Conservation (phyloP, 345 rosid genomes). For the Boechera divaricarpa region DNA sequence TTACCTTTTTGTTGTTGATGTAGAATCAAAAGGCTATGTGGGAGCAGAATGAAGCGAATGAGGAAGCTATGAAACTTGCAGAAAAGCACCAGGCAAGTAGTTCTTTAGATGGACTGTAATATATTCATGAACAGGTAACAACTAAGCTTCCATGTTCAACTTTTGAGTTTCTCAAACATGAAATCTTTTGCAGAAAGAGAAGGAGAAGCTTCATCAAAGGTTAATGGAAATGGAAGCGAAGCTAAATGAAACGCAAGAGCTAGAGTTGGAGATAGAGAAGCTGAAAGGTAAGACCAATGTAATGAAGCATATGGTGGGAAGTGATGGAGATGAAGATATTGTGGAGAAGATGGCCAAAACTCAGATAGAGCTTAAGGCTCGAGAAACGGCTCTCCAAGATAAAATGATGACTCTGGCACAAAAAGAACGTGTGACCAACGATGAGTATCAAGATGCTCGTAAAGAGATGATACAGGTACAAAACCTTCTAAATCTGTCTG, state of each 20-base stretch:
- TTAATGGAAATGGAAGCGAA: conserved; percentile 54
- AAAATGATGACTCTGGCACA: conserved; percentile 53
- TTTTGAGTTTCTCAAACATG: conserved; percentile 24
- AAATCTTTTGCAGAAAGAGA: conserved; percentile 56
- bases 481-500: neutral
- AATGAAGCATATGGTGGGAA: conserved; percentile 61
- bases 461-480: conserved; percentile 69
- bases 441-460: conserved; percentile 71
- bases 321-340: conserved; percentile 50
- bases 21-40: conserved; percentile 63
- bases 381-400: conserved; percentile 54
- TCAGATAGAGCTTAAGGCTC: conserved; percentile 52
- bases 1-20: conserved; percentile 24
- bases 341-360: conserved; percentile 51
- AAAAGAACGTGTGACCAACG: conserved; percentile 58
- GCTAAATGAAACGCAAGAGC: conserved; percentile 66
- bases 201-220: conserved; percentile 56
- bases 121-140: neutral
- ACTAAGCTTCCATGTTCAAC: neutral
- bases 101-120: neutral
- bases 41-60: conserved; percentile 73
- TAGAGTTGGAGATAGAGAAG: conserved; percentile 74
- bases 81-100: conserved; percentile 62
- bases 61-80: conserved; percentile 55
- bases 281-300: conserved; percentile 58